phyloP scores from a whole-genome alignment of 371 early-diverging fungal species.

The Mucor mucedo region DNA sequence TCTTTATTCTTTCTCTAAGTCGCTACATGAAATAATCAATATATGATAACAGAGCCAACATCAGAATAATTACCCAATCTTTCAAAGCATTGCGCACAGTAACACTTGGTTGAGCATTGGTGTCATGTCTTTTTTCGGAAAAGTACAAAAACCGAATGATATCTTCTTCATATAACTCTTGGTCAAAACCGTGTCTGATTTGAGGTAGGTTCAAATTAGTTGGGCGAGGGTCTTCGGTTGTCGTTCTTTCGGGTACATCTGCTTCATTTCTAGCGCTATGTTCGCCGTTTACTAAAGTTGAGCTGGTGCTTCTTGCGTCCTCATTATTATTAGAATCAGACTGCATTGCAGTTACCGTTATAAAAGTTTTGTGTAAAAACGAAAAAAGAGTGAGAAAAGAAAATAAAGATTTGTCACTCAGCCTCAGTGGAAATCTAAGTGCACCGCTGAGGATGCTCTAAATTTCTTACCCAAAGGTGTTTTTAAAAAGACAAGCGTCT shows the following conservation, averaged over 20 bases:
- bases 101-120: constrained; percentile 38
- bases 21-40: constrained; percentile 30
- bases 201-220: constrained; percentile 7
- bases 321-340: constrained; percentile 44
- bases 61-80: constrained; percentile 46
- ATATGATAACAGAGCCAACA: not conserved
- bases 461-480: too few species aligned
- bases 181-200: constrained; percentile 64
- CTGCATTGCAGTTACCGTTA: constrained; percentile 39
- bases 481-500: too few species aligned
- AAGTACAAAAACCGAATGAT: constrained; percentile 62
- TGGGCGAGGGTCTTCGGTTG: not conserved
- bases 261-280: constrained; percentile 36
- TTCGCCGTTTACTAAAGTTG: constrained; percentile 65
- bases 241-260: constrained; percentile 24
- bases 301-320: constrained; percentile 65
- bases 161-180: constrained; percentile 60
- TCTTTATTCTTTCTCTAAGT: constrained; percentile 52
- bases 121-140: constrained; percentile 66
- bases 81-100: constrained; percentile 29
- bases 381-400: not conserved
- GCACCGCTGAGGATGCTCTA: too few species aligned
- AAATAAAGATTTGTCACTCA: too few species aligned
- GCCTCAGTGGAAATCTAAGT: too few species aligned
- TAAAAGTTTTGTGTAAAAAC: not conserved